Base-by-base conservation (phyloP, 1,139 yeast genomes). In the Kodamaea arcana region DNA sequence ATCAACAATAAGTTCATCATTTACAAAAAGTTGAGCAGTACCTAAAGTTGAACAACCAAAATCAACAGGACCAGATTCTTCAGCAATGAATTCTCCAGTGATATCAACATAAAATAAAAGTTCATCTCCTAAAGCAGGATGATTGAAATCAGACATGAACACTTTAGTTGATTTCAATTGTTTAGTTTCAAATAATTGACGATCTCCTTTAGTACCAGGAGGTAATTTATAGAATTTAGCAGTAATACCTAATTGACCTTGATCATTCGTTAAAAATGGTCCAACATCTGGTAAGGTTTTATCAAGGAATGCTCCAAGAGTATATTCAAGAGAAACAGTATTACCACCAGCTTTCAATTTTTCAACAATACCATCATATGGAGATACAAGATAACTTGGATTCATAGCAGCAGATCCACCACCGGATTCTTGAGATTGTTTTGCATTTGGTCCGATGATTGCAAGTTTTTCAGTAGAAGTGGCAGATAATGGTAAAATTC, bases 31-130 rank as follows among this genome's bases (percentile, higher is more conserved):
- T 47, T 65, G 66, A 24, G 78, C 80, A 31, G 80, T 72, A 31
- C 84, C 84, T 34, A 65, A 50, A 32, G 70, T 69, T 6, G 70
- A 54, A 36, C 72, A 57, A 18, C 81, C 80, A 49, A 79, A 69
- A 34, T 64, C 69, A 47, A 74, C 78, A n/a, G 57, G 66, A 15
- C 70, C 78, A 33, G 69, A 51, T 34, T 60, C 69, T 34, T 70
- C 74, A 7, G 81, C 72, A 3, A 48, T 53, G 42, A 62, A 72
- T 22, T 56, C 50, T 34, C 77, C 61, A 24, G 48, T 73, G 36
- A 76, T 50, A 35, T 71, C 78, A 34, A 62, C 62, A 45, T 65
- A 77, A 50, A 44, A 58, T 25, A 28, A 18, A 7, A 9, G 14
- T 7, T 33, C 35, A 3, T 14, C 15, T 4, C 24, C 30, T 31